Conservation (phyloP, 805 yeast genomes). For the Candida broadrunensis region DNA sequence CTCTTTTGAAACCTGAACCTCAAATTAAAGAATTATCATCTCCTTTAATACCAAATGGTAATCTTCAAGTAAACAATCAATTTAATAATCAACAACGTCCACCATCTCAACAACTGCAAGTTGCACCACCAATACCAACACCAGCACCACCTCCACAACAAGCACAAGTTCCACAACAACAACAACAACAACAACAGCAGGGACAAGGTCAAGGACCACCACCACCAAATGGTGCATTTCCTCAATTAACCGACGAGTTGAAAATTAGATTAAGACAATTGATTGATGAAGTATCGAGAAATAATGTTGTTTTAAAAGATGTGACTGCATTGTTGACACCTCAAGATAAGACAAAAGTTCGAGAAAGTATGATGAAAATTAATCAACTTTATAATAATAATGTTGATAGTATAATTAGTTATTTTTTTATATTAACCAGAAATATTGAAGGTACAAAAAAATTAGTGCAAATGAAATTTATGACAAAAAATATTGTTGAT, state of each 20-base stretch:
- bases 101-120: neutral
- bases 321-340: conserved; percentile 58
- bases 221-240: conserved; percentile 14
- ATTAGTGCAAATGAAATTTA: conserved; percentile 72
- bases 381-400: conserved; percentile 62
- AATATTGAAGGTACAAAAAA: conserved; percentile 74
- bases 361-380: conserved; percentile 50
- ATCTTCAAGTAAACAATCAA: neutral
- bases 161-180: neutral
- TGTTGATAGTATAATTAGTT: conserved; percentile 74
- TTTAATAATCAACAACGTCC: neutral
- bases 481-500: conserved; percentile 75
- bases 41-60: conserved; percentile 3
- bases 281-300: conserved; percentile 64
- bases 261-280: conserved; percentile 59
- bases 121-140: too few species aligned
- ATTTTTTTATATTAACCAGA: conserved; percentile 72
- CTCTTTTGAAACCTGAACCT: conserved; percentile 6
- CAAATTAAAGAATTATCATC: conserved; percentile 7
- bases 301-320: conserved; percentile 65
- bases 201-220: conserved; percentile 12
- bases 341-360: conserved; percentile 61
- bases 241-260: conserved; percentile 55
- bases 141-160: neutral
- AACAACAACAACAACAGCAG: neutral